Base-by-base conservation (phyloP, 1,284 basidiomycete genomes). In the Apiotrichum laibachii region DNA sequence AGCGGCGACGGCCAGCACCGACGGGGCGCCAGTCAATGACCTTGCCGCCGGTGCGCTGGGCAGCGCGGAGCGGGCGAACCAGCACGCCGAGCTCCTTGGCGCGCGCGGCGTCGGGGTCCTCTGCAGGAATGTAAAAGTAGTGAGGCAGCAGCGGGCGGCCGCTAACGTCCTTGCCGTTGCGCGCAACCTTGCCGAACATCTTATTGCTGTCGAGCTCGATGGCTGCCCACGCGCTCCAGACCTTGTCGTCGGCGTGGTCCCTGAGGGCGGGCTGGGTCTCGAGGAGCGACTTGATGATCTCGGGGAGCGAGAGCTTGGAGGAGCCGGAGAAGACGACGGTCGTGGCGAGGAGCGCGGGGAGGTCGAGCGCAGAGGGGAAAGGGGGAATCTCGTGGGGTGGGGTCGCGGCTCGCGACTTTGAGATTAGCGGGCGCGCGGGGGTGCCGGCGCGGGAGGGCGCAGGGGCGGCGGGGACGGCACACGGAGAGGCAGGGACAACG, bases 11-110 rank as follows among this genome's bases (percentile, higher is more conserved):
- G 11, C 73, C 68, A 19, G 64, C 58, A 5, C 77, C 76, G 9
- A 79, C 77, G 21, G 77, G 77, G 22, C 77, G 65, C 77, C 77
- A 79, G 60, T 79, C 77, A 50, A 79, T 76, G n/a, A 73, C 72
- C 57, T 75, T 75, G 3, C 75, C 76, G 9, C 75, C 75, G 12
- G 67, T 72, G 35, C 76, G 62, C 63, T 76, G 75, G 12, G 68
- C 73, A 1, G 72, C 72, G 44, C 78, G 63, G 18, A 80, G 52
- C 1, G 78, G 78, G n/a, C 78, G 56, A 40, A 78, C 76, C n/a
- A 79, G 67, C 12, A 70, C 69, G 18, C 77, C 78, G 44, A 80
- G 68, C 59, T 79, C 72, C 44, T 60, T 63, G 1, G 76, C 73
- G 18, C 78, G 72, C 8, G 68, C 62, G 16, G 60, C 46, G 57